Evolutionary conservation across 2,329 filamentous ascomycete genomes (phyloP).

Genomic region (Pseudocercospora cruenta): DNA sequence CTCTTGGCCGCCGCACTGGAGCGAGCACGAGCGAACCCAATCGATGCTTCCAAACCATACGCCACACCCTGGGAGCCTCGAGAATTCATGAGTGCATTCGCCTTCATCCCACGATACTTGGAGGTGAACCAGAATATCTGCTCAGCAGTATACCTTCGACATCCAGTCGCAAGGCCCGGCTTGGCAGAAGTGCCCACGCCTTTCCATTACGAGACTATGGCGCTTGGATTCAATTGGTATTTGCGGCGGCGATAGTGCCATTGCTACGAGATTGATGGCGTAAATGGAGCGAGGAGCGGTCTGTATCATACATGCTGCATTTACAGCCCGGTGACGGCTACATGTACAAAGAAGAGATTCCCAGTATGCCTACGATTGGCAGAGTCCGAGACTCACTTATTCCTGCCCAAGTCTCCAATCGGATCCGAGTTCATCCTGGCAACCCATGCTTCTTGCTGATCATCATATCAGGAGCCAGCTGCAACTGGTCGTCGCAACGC

Average conservation of each 20-base stretch:
- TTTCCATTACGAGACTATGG: constrained; percentile 70
- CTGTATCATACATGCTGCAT: constrained; percentile 7
- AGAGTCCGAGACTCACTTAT: background rate
- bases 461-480: too few species aligned
- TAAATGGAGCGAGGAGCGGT: constrained; percentile 4
- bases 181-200: constrained; percentile 76
- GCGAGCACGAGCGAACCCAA: constrained; percentile 72
- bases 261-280: background rate
- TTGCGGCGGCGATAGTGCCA: constrained; percentile 71
- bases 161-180: constrained; percentile 86
- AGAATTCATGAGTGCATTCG: constrained; percentile 86
- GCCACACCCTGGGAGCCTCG: constrained; percentile 87
- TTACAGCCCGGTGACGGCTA: background rate
- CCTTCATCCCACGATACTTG: constrained; percentile 91
- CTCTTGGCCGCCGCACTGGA: constrained; percentile 62
- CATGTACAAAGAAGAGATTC: constrained; percentile 7
- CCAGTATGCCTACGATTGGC: background rate
- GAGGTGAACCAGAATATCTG: constrained; percentile 98
- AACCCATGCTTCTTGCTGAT: too few species aligned
- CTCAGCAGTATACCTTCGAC: constrained; percentile 89
- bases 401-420: background rate
- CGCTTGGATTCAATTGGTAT: constrained; percentile 94
- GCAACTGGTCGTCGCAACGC: too few species aligned
- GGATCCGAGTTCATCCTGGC: too few species aligned
- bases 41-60: constrained; percentile 80